A percentile compares a stretch with the other conserved stretches of the same genome.
These are phyloP conservation scores for Trifolium dubium DNA, from an alignment of 306 rosid species.

Conservation along the genomic window DNA sequence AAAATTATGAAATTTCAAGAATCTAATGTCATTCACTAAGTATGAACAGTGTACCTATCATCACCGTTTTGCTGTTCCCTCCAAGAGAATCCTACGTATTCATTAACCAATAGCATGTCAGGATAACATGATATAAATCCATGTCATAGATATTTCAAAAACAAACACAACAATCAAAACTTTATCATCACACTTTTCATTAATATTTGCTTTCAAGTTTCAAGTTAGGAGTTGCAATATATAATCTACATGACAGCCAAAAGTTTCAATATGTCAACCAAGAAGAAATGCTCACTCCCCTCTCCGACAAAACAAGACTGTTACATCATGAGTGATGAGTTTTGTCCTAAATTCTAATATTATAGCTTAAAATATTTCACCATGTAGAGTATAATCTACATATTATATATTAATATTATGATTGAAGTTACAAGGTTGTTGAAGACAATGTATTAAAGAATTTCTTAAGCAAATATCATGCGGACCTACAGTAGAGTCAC, in stretches of 20 bases:
- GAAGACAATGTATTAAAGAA: background rate
- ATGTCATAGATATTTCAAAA: background rate
- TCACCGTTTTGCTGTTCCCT: conserved; percentile 97
- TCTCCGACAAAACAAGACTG: background rate
- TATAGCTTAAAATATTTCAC: background rate
- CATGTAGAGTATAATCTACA: no score
- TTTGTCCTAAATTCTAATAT: background rate
- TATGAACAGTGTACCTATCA: conserved; percentile 73
- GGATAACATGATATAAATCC: conserved; percentile 24
- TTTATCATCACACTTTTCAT: conserved; percentile 9
- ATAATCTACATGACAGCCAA: conserved; percentile 4
- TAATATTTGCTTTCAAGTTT: conserved; percentile 14
- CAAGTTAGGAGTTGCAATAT: conserved; percentile 4
- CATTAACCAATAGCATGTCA: conserved; percentile 42
- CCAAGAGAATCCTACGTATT: conserved; percentile 85
- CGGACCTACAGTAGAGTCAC: conserved; percentile 65
- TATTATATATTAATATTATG: no score
- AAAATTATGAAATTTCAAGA: conserved; percentile 28
- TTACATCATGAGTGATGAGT: background rate
- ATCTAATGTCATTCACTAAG: background rate
- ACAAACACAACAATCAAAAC: background rate
- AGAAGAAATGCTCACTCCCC: no score
- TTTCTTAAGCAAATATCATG: conserved; percentile 1
- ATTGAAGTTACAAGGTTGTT: background rate
- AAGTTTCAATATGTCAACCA: background rate